Evolutionary conservation across 2,329 filamentous ascomycete genomes (phyloP).

Genomic region (Calonectria ilicicola): DNA sequence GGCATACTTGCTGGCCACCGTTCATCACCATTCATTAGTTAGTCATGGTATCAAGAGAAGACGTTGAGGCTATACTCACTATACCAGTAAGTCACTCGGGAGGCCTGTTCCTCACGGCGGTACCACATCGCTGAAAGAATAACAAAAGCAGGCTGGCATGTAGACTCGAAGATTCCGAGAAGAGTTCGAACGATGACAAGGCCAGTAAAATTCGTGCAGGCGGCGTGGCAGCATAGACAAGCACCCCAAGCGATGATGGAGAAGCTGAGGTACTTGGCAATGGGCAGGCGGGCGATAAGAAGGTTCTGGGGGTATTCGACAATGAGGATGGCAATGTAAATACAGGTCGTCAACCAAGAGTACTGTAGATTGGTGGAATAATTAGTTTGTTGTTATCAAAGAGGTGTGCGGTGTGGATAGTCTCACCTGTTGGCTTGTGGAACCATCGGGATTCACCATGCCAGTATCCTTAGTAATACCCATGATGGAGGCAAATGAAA

Average conservation of each 20-base stretch:
- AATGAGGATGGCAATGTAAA: constrained; percentile 77
- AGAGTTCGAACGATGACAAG: constrained; percentile 72
- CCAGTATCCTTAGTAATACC: constrained; percentile 64
- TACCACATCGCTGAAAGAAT: constrained; percentile 79
- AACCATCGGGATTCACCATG: constrained; percentile 54
- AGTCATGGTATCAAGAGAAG: background rate
- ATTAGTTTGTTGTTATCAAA: background rate
- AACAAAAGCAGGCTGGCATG: constrained; percentile 76
- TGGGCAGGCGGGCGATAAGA: constrained; percentile 70
- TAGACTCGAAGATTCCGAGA: constrained; percentile 78
- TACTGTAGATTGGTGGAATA: constrained; percentile 57
- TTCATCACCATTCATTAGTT: constrained; percentile 69
- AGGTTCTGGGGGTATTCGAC: constrained; percentile 80
- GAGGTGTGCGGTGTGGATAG: background rate
- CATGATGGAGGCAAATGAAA: constrained; percentile 75
- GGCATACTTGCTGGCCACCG: constrained; percentile 65
- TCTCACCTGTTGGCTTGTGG: constrained; percentile 34
- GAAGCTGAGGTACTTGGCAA: constrained; percentile 74
- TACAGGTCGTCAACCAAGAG: constrained; percentile 79
- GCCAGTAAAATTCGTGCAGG: constrained; percentile 69
- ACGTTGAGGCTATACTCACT: background rate
- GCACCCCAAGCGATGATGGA: constrained; percentile 75
- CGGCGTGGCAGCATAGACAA: constrained; percentile 70
- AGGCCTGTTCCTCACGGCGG: constrained; percentile 74
- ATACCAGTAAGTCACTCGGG: constrained; percentile 76